These are phyloP conservation scores for Aspergillus terreus DNA, from an alignment of 2,329 filamentous ascomycete genomes.

Conservation along the genomic window DNA sequence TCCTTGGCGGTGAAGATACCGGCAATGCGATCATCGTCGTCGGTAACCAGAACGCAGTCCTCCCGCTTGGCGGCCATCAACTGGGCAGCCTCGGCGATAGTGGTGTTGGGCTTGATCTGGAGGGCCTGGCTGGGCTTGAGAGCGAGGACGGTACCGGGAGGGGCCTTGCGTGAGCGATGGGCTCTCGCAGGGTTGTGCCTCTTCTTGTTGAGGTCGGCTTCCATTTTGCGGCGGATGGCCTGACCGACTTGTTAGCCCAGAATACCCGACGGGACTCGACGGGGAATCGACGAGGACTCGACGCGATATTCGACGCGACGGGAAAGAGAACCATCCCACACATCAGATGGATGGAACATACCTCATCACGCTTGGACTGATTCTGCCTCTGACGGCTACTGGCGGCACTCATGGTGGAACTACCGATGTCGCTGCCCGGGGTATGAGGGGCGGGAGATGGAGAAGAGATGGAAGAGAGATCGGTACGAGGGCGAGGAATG, in stretches of 20 bases:
- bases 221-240: constrained; percentile 96
- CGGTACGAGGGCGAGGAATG: constrained; percentile 61
- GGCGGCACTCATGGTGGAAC: constrained; percentile 72
- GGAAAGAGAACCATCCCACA: too few species aligned
- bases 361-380: constrained; percentile 97
- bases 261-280: not conserved
- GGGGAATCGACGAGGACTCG: too few species aligned
- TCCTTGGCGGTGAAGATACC: constrained; percentile 99
- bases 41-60: constrained; percentile 95
- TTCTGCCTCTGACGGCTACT: constrained; percentile 94
- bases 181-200: constrained; percentile 75
- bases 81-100: constrained; percentile 92
- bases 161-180: constrained; percentile 84
- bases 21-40: constrained; percentile 95
- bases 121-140: constrained; percentile 92
- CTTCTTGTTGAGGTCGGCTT: constrained; percentile 97
- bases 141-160: constrained; percentile 91
- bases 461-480: constrained; percentile 28
- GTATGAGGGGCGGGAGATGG: constrained; percentile 37
- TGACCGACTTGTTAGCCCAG: constrained; percentile 35
- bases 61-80: constrained; percentile 98
- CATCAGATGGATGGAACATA: constrained; percentile 35
- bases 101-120: constrained; percentile 93
- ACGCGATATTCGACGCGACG: too few species aligned
- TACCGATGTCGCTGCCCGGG: constrained; percentile 49